A percentile compares a stretch with the other conserved stretches of the same genome.
Evolutionary conservation across 139 green algal species (phyloP).

Genomic region (Chlorella sp.): DNA sequence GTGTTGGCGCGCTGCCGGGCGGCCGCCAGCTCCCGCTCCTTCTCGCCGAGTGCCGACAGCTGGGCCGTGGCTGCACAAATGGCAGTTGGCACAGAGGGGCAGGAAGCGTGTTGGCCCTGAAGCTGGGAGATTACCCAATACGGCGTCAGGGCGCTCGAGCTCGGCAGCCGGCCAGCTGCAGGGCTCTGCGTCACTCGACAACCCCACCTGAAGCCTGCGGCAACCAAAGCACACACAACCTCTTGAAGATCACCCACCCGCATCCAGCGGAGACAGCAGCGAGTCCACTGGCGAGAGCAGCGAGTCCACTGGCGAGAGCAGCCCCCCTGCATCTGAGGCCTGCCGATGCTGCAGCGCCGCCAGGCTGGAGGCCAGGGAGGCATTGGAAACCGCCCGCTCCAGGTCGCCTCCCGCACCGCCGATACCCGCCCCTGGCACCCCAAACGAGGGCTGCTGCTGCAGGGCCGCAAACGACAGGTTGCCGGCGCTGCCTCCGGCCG

Average conservation of each 20-base stretch:
- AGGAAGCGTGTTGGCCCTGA: too few relatives aligned
- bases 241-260: too few relatives aligned
- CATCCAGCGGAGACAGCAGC: too few relatives aligned
- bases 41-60: conserved; percentile 40
- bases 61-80: background rate
- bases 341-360: conserved; percentile 1
- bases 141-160: too few relatives aligned
- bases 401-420: background rate
- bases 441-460: background rate
- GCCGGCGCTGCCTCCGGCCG: background rate
- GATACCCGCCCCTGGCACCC: background rate
- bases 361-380: background rate
- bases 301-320: background rate
- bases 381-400: background rate
- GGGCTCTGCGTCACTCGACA: too few relatives aligned
- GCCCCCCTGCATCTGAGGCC: background rate
- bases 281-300: background rate
- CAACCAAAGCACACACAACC: too few relatives aligned
- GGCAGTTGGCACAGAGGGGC: background rate
- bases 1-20: conserved; percentile 14
- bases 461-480: background rate
- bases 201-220: too few relatives aligned
- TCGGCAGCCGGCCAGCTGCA: too few relatives aligned
- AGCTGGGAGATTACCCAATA: too few relatives aligned
- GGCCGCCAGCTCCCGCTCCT: conserved; percentile 40